These are phyloP conservation scores for Fusarium sp. DNA, from an alignment of 2,329 filamentous ascomycete genomes.

Conservation along the genomic window DNA sequence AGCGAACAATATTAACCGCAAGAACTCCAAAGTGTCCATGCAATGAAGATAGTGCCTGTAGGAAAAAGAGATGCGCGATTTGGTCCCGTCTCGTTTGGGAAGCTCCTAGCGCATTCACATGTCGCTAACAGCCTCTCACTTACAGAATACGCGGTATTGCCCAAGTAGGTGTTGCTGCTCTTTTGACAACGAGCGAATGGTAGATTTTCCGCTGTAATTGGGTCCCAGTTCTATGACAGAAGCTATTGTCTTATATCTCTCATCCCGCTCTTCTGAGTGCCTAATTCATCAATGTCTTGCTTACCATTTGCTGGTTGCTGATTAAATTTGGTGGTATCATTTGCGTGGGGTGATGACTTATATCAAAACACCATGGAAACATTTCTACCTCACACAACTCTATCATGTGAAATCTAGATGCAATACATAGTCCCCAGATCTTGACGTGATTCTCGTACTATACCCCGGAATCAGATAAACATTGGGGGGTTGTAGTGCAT, in stretches of 20 bases:
- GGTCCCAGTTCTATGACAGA: slow-evolving; percentile 33
- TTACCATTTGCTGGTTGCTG: neutral
- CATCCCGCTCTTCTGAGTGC: slow-evolving; percentile 7
- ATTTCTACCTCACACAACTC: neutral
- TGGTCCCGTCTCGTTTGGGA: slow-evolving; percentile 18
- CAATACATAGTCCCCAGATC: slow-evolving; percentile 15
- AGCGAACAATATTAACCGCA: neutral
- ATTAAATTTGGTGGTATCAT: neutral
- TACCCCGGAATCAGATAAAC: slow-evolving; percentile 18
- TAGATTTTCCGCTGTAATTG: slow-evolving; percentile 24
- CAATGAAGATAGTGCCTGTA: neutral
- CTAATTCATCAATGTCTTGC: slow-evolving; percentile 1
- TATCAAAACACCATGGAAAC: neutral
- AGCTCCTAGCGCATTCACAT: slow-evolving; percentile 30
- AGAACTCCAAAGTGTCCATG: neutral
- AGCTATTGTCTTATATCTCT: slow-evolving; percentile 18
- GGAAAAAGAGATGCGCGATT: slow-evolving; percentile 8
- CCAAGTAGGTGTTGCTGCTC: neutral
- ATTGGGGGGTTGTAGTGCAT: slow-evolving; percentile 5
- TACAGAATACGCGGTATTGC: slow-evolving; percentile 18
- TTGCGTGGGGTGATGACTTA: neutral
- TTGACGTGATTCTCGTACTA: slow-evolving; percentile 12
- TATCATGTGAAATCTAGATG: slow-evolving; percentile 6
- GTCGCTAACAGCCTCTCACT: neutral
- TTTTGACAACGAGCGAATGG: slow-evolving; percentile 6